These are phyloP conservation scores for Talaromyces sp. DNA, from an alignment of 2,329 filamentous ascomycete species.

Conservation along the genomic window DNA sequence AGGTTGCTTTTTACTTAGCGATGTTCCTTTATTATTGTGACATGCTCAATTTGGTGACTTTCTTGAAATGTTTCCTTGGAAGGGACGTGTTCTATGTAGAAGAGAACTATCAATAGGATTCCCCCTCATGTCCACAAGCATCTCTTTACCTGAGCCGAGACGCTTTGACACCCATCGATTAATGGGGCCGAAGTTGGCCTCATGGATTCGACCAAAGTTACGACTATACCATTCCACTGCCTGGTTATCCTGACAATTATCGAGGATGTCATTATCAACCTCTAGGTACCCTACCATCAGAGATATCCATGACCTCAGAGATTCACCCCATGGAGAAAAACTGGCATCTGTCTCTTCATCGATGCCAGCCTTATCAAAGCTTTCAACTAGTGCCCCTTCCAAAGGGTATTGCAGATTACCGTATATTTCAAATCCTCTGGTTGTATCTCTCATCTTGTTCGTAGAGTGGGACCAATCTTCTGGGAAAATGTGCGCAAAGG, in stretches of 20 bases:
- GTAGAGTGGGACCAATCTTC: background rate
- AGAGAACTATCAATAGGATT: no score
- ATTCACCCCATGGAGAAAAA: constrained; percentile 23
- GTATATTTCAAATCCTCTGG: constrained; percentile 15
- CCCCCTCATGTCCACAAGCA: constrained; percentile 13
- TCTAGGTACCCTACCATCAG: constrained; percentile 28
- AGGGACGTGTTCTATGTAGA: no score
- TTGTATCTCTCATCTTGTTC: background rate
- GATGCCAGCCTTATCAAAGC: constrained; percentile 26
- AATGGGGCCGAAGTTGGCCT: constrained; percentile 22
- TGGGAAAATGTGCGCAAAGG: constrained; percentile 19
- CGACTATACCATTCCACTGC: constrained; percentile 29
- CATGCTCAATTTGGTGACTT: no score
- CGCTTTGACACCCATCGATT: constrained; percentile 26
- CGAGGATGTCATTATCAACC: constrained; percentile 19
- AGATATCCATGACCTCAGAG: constrained; percentile 24
- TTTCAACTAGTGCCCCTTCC: constrained; percentile 23
- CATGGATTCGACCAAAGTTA: constrained; percentile 28
- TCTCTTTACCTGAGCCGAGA: constrained; percentile 25
- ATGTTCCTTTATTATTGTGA: no score
- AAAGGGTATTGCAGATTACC: constrained; percentile 23
- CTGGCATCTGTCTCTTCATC: constrained; percentile 22
- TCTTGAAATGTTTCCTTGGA: no score
- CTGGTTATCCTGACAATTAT: constrained; percentile 26
- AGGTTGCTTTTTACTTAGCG: no score